Percentiles rank a stretch among this genome's conserved stretches.
phyloP scores from a whole-genome alignment of 2,329 filamentous ascomycete species.

The Monilinia laxa region DNA sequence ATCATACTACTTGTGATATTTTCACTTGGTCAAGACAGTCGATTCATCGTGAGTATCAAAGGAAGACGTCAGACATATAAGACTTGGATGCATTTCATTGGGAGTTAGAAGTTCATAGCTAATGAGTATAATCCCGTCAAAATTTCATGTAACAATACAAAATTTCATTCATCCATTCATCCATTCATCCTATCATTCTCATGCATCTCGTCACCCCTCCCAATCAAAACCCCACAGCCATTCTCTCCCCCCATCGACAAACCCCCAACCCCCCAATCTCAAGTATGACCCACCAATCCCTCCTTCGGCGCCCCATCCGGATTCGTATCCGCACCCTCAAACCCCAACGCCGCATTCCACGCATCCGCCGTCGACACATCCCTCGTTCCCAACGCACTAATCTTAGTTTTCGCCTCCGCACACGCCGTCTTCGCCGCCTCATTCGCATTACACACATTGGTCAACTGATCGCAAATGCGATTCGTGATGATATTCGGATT shows the following conservation, averaged over 20 bases:
- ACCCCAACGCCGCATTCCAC: constrained; percentile 44
- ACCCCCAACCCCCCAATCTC: background rate
- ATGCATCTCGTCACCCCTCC: background rate
- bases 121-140: too few species aligned
- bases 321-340: constrained; percentile 38
- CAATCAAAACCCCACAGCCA: background rate
- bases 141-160: background rate
- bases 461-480: constrained; percentile 67
- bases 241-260: background rate
- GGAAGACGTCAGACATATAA: too few species aligned
- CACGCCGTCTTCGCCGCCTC: constrained; percentile 57
- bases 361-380: constrained; percentile 50
- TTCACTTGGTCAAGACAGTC: too few species aligned
- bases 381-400: constrained; percentile 50
- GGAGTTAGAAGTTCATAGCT: too few species aligned
- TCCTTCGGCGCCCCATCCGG: constrained; percentile 38
- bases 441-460: constrained; percentile 64
- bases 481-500: constrained; percentile 75
- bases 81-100: too few species aligned
- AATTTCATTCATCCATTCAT: background rate
- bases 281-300: constrained; percentile 38
- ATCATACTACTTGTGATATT: too few species aligned
- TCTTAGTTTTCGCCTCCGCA: constrained; percentile 52
- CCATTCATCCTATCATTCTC: background rate
- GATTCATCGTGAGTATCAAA: too few species aligned